These are phyloP conservation scores for Podospora tetraspora DNA, from an alignment of 495 filamentous ascomycete species.

Conservation along the genomic window DNA sequence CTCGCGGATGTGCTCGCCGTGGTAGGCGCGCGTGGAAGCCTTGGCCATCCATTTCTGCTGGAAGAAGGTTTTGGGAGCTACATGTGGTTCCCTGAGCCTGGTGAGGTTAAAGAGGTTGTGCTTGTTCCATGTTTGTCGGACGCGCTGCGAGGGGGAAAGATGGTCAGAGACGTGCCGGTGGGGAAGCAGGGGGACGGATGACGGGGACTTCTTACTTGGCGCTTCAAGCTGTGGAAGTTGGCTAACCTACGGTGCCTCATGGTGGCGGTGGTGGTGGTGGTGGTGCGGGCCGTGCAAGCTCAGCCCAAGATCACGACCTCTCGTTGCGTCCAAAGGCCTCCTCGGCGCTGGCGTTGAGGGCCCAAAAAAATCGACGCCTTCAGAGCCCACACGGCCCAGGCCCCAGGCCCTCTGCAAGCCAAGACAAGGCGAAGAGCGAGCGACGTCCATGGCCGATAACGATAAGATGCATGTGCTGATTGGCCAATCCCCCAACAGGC, in stretches of 20 bases:
- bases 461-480: background rate
- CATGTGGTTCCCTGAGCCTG: slow-evolving; percentile 31
- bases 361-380: background rate
- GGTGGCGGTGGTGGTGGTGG: slow-evolving; percentile 14
- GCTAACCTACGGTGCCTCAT: slow-evolving; percentile 51
- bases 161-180: slow-evolving; percentile 22
- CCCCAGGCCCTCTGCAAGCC: background rate
- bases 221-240: slow-evolving; percentile 59
- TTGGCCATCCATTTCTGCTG: slow-evolving; percentile 98
- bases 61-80: slow-evolving; percentile 66
- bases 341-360: background rate
- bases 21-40: slow-evolving; percentile 73
- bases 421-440: background rate
- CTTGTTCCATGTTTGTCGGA: slow-evolving; percentile 96
- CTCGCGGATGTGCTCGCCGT: slow-evolving; percentile 89
- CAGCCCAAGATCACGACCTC: background rate
- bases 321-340: background rate
- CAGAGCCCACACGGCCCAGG: background rate
- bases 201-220: slow-evolving; percentile 44
- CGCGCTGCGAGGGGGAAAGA: slow-evolving; percentile 53
- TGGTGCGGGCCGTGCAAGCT: background rate
- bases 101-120: slow-evolving; percentile 89
- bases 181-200: slow-evolving; percentile 3
- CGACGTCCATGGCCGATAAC: background rate
- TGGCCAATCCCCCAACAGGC: background rate